Base-by-base conservation (phyloP, 164 flowering plant species). In the Tetracentron sinense region DNA sequence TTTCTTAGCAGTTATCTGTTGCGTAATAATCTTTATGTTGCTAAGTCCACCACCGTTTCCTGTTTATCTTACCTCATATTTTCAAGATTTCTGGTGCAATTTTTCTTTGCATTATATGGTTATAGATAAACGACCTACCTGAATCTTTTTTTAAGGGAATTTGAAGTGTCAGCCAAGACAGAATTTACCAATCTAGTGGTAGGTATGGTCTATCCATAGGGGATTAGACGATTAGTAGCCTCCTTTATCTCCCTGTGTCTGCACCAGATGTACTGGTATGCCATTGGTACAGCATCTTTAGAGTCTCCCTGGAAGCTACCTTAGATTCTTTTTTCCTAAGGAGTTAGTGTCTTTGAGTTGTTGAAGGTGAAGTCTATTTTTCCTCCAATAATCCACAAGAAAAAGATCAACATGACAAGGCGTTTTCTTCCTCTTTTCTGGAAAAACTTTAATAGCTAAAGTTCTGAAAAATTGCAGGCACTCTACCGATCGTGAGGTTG, bases 401-500 rank as follows among this genome's bases (percentile, higher is more conserved):
- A 38, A 38, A n/a, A n/a, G n/a, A 38, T 38, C 14, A 38, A 16
- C 44, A 38, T 38, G 4, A n/a, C 30, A 49, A 31, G 17, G 29
- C 25, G 16, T 0, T 61, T 21, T 49, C 19, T 26, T 26, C 49
- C 47, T 62, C 1, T 55, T 64, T 27, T 27, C 50, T 21, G 23
- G 3, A 54, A 55, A 31, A 14, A 47, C 6, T 20, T 19, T 60
- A 25, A 27, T 48, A 22, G n/a, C 50, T 51, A 2, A 17, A 28
- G 14, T 56, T 74, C 42, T 62, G 22, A 0, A 38, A 63, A 44
- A 71, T 44, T 75, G 4, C 79, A 89, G 98, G 86, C 95, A 92
- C 72, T 92, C 98, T 16, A 92, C 98, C 42, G 96, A 89, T 78
- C 90, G 96, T 58, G 96, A 92, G 74, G 92, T 92, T 73, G 90